Conservation (phyloP, 2,329 filamentous ascomycete genomes). For the Xylaria arbuscula region DNA sequence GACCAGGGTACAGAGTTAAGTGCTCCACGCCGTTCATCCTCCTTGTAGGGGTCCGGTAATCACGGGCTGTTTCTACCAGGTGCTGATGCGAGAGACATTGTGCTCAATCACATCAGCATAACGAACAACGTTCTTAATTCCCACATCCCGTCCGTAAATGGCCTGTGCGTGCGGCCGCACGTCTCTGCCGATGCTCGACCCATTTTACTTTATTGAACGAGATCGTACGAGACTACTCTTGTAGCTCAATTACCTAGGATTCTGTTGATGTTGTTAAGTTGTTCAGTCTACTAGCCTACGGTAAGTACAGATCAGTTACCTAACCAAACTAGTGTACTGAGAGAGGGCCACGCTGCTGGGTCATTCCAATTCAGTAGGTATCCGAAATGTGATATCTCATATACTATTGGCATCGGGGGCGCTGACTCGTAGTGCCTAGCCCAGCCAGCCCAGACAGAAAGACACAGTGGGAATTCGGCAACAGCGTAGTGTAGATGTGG, state of each 20-base stretch:
- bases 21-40: conserved; percentile 8
- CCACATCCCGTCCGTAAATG: background rate
- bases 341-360: background rate
- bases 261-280: background rate
- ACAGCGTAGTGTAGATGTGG: background rate
- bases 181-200: conserved; percentile 27
- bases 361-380: background rate
- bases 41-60: conserved; percentile 27
- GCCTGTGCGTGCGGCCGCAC: conserved; percentile 32
- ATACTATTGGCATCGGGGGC: too few species aligned
- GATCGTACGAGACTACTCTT: conserved; percentile 25
- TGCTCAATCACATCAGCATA: conserved; percentile 16
- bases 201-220: conserved; percentile 21
- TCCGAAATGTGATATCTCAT: conserved; percentile 11
- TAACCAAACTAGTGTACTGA: background rate
- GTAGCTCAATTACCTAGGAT: conserved; percentile 1
- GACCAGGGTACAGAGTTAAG: conserved; percentile 6
- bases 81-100: background rate
- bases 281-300: too few species aligned
- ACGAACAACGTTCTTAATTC: conserved; percentile 2
- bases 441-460: background rate
- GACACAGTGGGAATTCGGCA: background rate
- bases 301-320: background rate
- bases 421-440: background rate
- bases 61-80: conserved; percentile 1